Conservation (phyloP, 257 asterid species). For the Solanum corneliomulleri region DNA sequence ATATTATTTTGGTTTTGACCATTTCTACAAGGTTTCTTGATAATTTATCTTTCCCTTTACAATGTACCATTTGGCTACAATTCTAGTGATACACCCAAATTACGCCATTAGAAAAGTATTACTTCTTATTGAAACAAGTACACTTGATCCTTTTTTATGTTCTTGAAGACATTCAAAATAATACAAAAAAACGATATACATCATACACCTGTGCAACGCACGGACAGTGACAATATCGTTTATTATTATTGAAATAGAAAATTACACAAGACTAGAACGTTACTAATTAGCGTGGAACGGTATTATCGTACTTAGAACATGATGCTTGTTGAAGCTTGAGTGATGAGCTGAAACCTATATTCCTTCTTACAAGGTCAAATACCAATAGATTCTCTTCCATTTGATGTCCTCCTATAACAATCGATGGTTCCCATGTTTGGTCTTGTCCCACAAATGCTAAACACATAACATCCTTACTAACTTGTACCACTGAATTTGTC, state of each 20-base stretch:
- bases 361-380: conserved; percentile 28
- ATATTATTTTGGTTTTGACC: too few species aligned
- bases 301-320: conserved; percentile 27
- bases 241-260: not conserved
- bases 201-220: not conserved
- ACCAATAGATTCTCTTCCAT: conserved; percentile 35
- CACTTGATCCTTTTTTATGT: not conserved
- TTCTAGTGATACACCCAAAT: too few species aligned
- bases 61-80: too few species aligned
- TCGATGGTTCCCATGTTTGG: conserved; percentile 4
- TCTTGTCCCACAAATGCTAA: conserved; percentile 37
- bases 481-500: conserved; percentile 30
- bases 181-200: not conserved
- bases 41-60: too few species aligned
- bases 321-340: conserved; percentile 16
- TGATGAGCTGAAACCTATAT: conserved; percentile 36
- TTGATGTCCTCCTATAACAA: conserved; percentile 36
- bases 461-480: conserved; percentile 18
- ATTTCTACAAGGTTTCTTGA: too few species aligned
- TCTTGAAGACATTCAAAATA: not conserved
- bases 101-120: too few species aligned
- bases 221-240: not conserved
- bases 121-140: not conserved
- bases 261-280: not conserved
- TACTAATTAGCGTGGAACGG: not conserved